Evolutionary conservation across 257 asterid genomes (phyloP), one percentile per base, ranked within the genome.

Genomic region (Penstemon davidsonii): DNA sequence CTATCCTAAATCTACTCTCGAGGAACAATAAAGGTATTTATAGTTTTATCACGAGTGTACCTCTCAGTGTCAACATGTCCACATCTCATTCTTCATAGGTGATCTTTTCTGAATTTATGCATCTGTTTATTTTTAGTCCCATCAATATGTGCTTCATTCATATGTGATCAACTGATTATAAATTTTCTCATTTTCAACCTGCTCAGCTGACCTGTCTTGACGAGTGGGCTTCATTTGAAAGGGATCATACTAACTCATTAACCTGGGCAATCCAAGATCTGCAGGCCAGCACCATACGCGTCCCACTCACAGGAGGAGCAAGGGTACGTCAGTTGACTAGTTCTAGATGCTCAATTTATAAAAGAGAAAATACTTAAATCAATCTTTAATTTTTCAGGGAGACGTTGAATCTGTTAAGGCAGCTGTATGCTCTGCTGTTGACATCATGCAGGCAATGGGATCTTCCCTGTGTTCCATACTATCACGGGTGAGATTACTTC

Each of bases 391-490:
- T 75, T 75, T 74, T 25, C 91, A 94, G 99, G 96, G 95, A 80
- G 88, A 91, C 76, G 76, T 82, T 66, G 83, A 80, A 72, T 69
- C 85, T 63, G 79, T 94, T 5, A 87, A 88, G 85, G 82, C 85
- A 39, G 93, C 96, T 80, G 66, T 94, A 75, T 81, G 79, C 84
- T 84, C 99, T 68, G 95, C 97, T 13, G 83, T 86, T 71, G 93
- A 83, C 72, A 87, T 87, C 40, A 75, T 91, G 88, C 96, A 88
- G 82, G 86, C 87, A 68, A 82, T 91, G 85, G 96, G 96, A 57
- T 82, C 91, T 67, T 85, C 97, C 78, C 62, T 82, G 51, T 76
- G 80, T 79, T 73, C 85, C 72, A 54, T 81, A 63, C 84, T 88
- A 13, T 75, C 90, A 67, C 71, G 68, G 94, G 99, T 94, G 66